Base-by-base conservation (phyloP, 768 basidiomycete genomes). In the Clitopilus hobsonii region DNA sequence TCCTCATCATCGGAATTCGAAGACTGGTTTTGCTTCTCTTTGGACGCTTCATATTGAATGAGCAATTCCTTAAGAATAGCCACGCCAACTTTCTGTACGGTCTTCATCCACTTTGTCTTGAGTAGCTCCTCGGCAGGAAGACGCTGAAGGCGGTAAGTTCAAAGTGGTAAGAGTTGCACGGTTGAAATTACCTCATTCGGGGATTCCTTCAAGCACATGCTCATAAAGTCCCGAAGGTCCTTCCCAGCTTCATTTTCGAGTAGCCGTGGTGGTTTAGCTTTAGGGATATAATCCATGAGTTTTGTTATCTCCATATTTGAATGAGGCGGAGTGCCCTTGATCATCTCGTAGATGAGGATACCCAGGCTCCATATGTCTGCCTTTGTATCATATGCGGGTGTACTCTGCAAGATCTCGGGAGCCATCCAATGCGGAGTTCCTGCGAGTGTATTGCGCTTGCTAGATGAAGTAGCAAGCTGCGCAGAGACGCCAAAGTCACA, bases 401-500 rank as follows among this genome's bases (percentile, higher is more conserved):
- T 86, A 8, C 81, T 79, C 60, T 93, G 90, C 14, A 96, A 91
- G 2, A 98, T 94, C 70, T 99, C 97, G 0, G 97, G 97, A 0
- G 97, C 97, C 97, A 99, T 99, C 96, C 96, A 98, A 67, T 97
- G 93, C 0, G 95, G 96, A 1, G 97, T 98, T 1, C 97, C 97
- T 58, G 95, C 93, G 64, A 98, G 83, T 0, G 97, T 99, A 52
- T 95, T 94, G 22, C 97, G 85, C 69, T 98, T 98, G 68, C 92
- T 93, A 10, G 87, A 85, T 2, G 85, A 78, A 14, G 85, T 91
- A 23, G 85, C 82, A 52, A 98, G 81, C 30, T 97, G 82, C 2
- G 95, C 97, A 3, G 96, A 97, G 48, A 99, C 97, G 25, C 97
- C 97, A 69, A 99, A 99, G 72, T 99, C 97, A 67, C 94, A 96